A percentile compares a stretch with the other conserved stretches of the same genome.
Evolutionary conservation across 495 filamentous ascomycete genomes (phyloP).

Genomic region (Penicillium alfredii): DNA sequence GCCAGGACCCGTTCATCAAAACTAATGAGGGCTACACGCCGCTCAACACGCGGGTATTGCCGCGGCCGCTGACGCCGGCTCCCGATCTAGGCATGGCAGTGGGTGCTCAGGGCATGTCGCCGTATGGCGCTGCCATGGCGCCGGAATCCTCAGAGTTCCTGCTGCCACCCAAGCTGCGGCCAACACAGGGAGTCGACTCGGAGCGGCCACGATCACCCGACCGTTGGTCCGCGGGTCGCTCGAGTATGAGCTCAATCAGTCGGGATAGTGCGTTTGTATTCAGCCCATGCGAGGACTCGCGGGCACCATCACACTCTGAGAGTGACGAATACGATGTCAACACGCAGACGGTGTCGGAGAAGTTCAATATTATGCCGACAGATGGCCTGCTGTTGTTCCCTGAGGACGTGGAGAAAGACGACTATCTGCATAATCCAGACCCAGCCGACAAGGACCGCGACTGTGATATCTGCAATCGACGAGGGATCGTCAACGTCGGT

Average conservation of each 20-base stretch:
- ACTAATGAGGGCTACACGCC: constrained; percentile 23
- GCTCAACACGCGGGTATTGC: constrained; percentile 12
- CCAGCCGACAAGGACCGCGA: constrained; percentile 58
- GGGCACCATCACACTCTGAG: constrained; percentile 53
- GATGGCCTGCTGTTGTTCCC: constrained; percentile 65
- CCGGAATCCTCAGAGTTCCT: constrained; percentile 55
- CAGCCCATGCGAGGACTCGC: constrained; percentile 49
- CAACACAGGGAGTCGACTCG: constrained; percentile 9
- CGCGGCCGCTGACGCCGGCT: constrained; percentile 21
- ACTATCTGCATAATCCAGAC: constrained; percentile 69
- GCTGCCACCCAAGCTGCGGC: constrained; percentile 46
- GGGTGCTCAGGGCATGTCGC: constrained; percentile 18
- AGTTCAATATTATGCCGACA: constrained; percentile 71
- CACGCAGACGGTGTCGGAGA: constrained; percentile 72
- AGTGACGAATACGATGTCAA: constrained; percentile 65
- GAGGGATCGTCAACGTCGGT: constrained; percentile 64
- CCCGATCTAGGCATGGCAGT: constrained; percentile 7
- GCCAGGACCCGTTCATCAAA: constrained; percentile 44
- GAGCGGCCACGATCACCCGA: constrained; percentile 19
- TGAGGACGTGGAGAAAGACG: constrained; percentile 74
- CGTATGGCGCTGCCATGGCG: constrained; percentile 25
- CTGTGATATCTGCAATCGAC: constrained; percentile 61
- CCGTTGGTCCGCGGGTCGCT: constrained; percentile 11
- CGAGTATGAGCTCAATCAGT: constrained; percentile 35
- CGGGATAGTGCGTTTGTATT: constrained; percentile 44